phyloP scores from a whole-genome alignment of 2,329 filamentous ascomycete genomes.

The Hypomyces rosellus region DNA sequence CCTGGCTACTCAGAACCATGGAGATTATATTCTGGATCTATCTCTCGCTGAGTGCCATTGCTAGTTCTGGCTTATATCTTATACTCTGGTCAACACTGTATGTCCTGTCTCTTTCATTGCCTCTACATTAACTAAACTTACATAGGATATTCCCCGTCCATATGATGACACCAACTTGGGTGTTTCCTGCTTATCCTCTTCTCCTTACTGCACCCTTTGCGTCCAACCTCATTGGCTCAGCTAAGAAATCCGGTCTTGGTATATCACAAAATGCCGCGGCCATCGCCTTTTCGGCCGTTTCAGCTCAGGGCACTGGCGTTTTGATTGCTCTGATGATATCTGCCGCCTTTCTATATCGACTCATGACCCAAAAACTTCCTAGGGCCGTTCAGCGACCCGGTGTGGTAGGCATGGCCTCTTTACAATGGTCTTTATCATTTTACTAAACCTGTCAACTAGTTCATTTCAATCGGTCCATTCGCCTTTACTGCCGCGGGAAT shows the following conservation, averaged over 20 bases:
- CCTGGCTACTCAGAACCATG: conserved; percentile 56
- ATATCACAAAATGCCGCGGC: conserved; percentile 33
- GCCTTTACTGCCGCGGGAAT: conserved; percentile 50
- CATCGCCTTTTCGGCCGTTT: conserved; percentile 43
- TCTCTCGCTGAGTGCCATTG: conserved; percentile 57
- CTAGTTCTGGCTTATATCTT: conserved; percentile 67
- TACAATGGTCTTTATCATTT: too few species aligned
- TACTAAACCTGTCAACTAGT: conserved; percentile 34
- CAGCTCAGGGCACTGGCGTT: conserved; percentile 49
- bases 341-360: conserved; percentile 73
- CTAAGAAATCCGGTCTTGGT: conserved; percentile 16
- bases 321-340: conserved; percentile 70
- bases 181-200: conserved; percentile 78
- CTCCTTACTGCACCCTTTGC: conserved; percentile 72
- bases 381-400: conserved; percentile 69
- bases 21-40: conserved; percentile 71
- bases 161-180: conserved; percentile 83
- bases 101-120: conserved; percentile 13
- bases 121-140: not conserved
- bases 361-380: conserved; percentile 84
- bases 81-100: conserved; percentile 60
- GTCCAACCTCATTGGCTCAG: conserved; percentile 45
- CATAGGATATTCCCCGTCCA: conserved; percentile 57
- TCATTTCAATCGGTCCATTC: conserved; percentile 73
- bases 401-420: conserved; percentile 41